These are phyloP conservation scores for Teunomyces lycoperdinae DNA, from an alignment of 805 yeast genomes.

Conservation along the genomic window DNA sequence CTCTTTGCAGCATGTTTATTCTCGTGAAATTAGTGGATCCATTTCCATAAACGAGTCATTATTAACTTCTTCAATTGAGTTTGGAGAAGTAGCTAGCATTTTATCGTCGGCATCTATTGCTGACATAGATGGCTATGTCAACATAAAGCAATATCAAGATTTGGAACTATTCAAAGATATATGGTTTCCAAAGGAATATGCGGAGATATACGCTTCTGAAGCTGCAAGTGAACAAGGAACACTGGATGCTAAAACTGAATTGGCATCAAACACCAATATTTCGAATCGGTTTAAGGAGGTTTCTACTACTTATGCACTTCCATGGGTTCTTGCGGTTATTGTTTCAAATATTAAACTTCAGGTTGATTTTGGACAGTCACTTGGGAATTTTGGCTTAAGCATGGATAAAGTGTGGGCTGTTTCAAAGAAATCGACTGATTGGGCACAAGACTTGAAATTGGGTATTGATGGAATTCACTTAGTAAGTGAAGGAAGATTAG, in stretches of 20 bases:
- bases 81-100: constrained; percentile 38
- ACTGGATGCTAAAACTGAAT: constrained; percentile 7
- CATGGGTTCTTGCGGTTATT: constrained; percentile 67
- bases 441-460: constrained; percentile 68
- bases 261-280: constrained; percentile 34
- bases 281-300: constrained; percentile 54
- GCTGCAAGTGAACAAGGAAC: not conserved
- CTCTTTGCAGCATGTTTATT: constrained; percentile 83
- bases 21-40: constrained; percentile 84
- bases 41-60: constrained; percentile 45
- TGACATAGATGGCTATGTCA: constrained; percentile 60
- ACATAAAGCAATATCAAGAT: constrained; percentile 85
- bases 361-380: constrained; percentile 79
- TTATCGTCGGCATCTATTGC: constrained; percentile 52
- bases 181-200: constrained; percentile 56
- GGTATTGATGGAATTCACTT: constrained; percentile 55
- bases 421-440: constrained; percentile 60
- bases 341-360: constrained; percentile 50
- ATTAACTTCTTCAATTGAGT: constrained; percentile 47
- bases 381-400: constrained; percentile 61
- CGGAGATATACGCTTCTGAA: constrained; percentile 7
- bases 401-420: constrained; percentile 66
- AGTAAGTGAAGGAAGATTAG: constrained; percentile 71
- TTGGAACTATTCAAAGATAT: constrained; percentile 76
- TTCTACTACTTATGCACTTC: constrained; percentile 61